A percentile compares a stretch with the other conserved stretches of the same genome.
Conservation (phyloP, 2,329 filamentous ascomycete species). For the Ophiostoma fasciatum region DNA sequence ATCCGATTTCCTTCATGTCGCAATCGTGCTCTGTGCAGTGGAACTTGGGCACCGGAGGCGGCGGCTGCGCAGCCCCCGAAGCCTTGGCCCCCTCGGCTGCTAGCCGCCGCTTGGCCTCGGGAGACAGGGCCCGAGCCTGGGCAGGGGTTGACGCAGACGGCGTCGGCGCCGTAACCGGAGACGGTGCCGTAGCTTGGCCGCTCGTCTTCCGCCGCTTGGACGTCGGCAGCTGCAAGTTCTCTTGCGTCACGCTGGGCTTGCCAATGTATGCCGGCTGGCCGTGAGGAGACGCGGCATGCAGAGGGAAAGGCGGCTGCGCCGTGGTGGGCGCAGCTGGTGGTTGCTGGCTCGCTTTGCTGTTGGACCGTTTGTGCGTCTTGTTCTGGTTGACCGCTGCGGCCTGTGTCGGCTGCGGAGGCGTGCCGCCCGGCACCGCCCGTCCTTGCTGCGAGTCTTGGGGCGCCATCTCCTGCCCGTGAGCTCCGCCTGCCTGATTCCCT, state of each 20-base stretch:
- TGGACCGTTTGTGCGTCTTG: constrained; percentile 30
- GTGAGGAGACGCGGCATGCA: constrained; percentile 42
- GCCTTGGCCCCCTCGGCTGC: constrained; percentile 23
- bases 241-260: constrained; percentile 35
- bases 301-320: constrained; percentile 39
- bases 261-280: constrained; percentile 42
- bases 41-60: too few species aligned
- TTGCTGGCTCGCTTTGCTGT: constrained; percentile 32
- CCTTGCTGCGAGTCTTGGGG: constrained; percentile 5
- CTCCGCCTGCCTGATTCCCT: constrained; percentile 9
- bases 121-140: constrained; percentile 33
- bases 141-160: constrained; percentile 21
- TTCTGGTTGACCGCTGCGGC: constrained; percentile 34
- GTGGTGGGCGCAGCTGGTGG: constrained; percentile 43
- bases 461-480: constrained; percentile 15
- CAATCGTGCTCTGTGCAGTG: constrained; percentile 40
- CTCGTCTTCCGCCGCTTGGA: constrained; percentile 40
- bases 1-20: constrained; percentile 33
- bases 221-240: constrained; percentile 38
- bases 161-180: constrained; percentile 21
- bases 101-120: constrained; percentile 26
- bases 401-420: constrained; percentile 19
- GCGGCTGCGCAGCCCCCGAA: too few species aligned
- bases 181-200: constrained; percentile 21
- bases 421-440: neutral